Percentiles rank a stretch among this genome's conserved stretches.
These are phyloP conservation scores for Phoma sp. DNA, from an alignment of 2,329 filamentous ascomycete species.

Conservation along the genomic window DNA sequence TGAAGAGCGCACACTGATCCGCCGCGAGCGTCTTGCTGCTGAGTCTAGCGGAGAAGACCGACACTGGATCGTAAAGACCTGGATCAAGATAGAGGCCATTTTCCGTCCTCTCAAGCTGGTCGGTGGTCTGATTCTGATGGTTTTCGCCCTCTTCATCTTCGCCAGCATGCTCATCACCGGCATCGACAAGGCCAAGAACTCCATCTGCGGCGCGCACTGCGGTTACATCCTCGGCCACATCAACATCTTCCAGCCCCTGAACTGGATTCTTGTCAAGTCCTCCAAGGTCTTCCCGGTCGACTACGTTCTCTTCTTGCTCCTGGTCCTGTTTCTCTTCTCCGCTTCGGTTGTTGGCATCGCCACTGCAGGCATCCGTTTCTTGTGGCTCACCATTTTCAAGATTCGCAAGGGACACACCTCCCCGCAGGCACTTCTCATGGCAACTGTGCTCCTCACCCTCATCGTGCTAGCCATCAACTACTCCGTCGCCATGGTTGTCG, in stretches of 20 bases:
- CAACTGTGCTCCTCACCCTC: slow-evolving; percentile 87
- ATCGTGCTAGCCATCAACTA: slow-evolving; percentile 94
- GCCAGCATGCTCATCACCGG: slow-evolving; percentile 93
- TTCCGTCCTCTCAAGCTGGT: slow-evolving; percentile 89
- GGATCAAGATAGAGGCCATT: slow-evolving; percentile 80
- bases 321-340: slow-evolving; percentile 87
- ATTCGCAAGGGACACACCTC: slow-evolving; percentile 88
- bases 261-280: slow-evolving; percentile 83
- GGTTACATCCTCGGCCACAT: slow-evolving; percentile 89
- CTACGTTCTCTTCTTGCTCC: slow-evolving; percentile 84
- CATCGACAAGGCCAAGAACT: slow-evolving; percentile 97
- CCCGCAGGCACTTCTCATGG: slow-evolving; percentile 88
- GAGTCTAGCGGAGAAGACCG: slow-evolving; percentile 81
- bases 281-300: slow-evolving; percentile 88
- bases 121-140: slow-evolving; percentile 77
- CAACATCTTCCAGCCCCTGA: slow-evolving; percentile 93
- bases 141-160: slow-evolving; percentile 79
- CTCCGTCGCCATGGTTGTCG: slow-evolving; percentile 88
- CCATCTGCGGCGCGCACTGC: slow-evolving; percentile 85
- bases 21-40: slow-evolving; percentile 84
- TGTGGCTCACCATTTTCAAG: slow-evolving; percentile 93
- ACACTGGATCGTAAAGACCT: slow-evolving; percentile 73
- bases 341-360: slow-evolving; percentile 87
- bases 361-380: slow-evolving; percentile 88
- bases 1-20: slow-evolving; percentile 89